These are phyloP conservation scores for Erodium trifolium DNA, from an alignment of 441 rosid genomes.

Conservation along the genomic window DNA sequence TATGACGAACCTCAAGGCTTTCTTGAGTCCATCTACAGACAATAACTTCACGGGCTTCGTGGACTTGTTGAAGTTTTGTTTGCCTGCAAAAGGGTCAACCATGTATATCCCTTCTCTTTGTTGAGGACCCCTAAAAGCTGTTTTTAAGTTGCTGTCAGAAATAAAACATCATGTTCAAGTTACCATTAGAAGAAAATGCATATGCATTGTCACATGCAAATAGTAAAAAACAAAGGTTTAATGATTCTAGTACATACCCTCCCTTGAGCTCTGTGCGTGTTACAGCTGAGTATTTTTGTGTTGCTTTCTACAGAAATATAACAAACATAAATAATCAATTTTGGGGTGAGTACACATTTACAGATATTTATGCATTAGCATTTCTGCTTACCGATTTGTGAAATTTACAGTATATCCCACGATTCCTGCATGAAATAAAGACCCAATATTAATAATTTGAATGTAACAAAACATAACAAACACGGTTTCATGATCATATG, in stretches of 20 bases:
- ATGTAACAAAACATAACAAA: background rate
- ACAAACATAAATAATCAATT: background rate
- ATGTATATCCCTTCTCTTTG: constrained; percentile 55
- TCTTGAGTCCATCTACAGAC: constrained; percentile 72
- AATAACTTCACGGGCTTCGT: constrained; percentile 50
- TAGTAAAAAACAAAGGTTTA: background rate
- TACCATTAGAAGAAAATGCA: background rate
- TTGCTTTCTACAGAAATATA: constrained; percentile 46
- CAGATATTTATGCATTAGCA: background rate
- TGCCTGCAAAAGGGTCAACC: constrained; percentile 54
- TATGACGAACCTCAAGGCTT: constrained; percentile 58
- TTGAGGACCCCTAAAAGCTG: constrained; percentile 47
- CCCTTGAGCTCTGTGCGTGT: constrained; percentile 69
- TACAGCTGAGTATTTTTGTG: constrained; percentile 46
- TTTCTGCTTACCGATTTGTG: constrained; percentile 53
- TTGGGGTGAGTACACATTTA: constrained; percentile 8
- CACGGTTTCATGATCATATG: background rate
- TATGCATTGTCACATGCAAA: background rate
- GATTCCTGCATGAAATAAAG: constrained; percentile 46
- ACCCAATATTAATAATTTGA: constrained; percentile 7
- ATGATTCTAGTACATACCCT: constrained; percentile 48
- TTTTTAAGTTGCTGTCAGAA: constrained; percentile 48
- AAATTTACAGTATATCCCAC: constrained; percentile 59
- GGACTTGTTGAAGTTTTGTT: constrained; percentile 36
- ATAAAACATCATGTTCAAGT: constrained; percentile 8